These are phyloP conservation scores for Saccharomycodes ludwigii DNA, from an alignment of 805 yeast species.

Conservation along the genomic window DNA sequence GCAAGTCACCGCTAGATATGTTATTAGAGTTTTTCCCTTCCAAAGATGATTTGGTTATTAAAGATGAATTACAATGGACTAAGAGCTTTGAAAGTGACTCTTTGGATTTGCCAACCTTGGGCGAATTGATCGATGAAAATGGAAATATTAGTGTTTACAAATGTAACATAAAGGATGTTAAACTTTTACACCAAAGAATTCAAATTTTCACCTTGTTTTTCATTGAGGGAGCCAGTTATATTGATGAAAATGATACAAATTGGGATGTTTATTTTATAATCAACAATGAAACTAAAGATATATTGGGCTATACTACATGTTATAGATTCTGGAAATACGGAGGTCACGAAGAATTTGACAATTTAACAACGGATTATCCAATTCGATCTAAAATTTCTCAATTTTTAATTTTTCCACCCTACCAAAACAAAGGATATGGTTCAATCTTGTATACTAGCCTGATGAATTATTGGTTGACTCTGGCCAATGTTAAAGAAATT, in stretches of 20 bases:
- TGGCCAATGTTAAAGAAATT: conserved; percentile 47
- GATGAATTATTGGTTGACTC: conserved; percentile 41
- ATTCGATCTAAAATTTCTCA: conserved; percentile 74
- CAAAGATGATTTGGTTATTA: conserved; percentile 36
- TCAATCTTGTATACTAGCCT: conserved; percentile 47
- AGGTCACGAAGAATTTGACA: conserved; percentile 39
- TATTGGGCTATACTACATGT: conserved; percentile 73
- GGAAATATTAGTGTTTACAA: conserved; percentile 34
- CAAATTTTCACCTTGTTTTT: conserved; percentile 72
- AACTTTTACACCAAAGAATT: conserved; percentile 51
- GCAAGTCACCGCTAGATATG: conserved; percentile 6
- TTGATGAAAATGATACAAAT: conserved; percentile 58
- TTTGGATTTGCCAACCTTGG: conserved; percentile 30
- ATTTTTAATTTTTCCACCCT: conserved; percentile 73
- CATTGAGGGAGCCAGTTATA: conserved; percentile 89
- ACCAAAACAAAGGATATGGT: conserved; percentile 68
- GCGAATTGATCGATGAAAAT: conserved; percentile 25
- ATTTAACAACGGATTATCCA: conserved; percentile 18
- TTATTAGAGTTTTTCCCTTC: conserved; percentile 47
- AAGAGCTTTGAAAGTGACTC: conserved; percentile 38
- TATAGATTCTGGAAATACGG: conserved; percentile 75
- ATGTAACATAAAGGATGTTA: conserved; percentile 19
- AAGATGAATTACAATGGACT: conserved; percentile 61
- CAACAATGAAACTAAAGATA: conserved; percentile 25
- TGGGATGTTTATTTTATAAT: conserved; percentile 69